Percentiles rank a stretch among this genome's conserved stretches.
These are phyloP conservation scores for Penicillium sp. DNA, from an alignment of 2,329 filamentous ascomycete species.

Conservation along the genomic window DNA sequence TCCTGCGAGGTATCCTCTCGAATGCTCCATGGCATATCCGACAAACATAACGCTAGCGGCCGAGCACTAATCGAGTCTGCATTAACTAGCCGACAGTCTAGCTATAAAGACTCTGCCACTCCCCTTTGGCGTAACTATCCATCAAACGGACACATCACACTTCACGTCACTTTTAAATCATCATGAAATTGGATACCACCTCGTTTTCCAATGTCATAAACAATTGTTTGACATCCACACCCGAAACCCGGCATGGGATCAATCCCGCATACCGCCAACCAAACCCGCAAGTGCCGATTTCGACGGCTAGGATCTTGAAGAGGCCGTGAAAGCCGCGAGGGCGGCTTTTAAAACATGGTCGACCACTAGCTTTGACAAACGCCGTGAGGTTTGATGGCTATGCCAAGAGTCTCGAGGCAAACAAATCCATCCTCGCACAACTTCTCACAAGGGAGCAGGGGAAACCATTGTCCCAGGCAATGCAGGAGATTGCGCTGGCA, in stretches of 20 bases:
- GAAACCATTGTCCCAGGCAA: not conserved
- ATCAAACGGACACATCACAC: no score
- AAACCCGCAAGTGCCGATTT: not conserved
- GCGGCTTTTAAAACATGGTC: slow-evolving; percentile 11
- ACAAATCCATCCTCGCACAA: not conserved
- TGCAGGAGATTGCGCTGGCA: slow-evolving; percentile 18
- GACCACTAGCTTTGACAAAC: not conserved
- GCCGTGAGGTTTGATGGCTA: not conserved
- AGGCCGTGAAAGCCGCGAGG: slow-evolving; percentile 4
- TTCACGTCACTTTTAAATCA: not conserved
- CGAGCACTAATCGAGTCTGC: no score
- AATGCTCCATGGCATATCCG: no score
- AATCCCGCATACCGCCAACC: slow-evolving; percentile 1
- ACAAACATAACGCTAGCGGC: no score
- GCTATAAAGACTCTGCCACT: no score
- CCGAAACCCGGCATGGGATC: slow-evolving; percentile 1
- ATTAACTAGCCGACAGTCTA: no score
- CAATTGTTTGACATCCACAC: not conserved
- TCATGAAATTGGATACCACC: not conserved
- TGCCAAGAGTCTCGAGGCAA: not conserved
- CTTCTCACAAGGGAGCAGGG: slow-evolving; percentile 7
- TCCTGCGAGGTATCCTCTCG: no score
- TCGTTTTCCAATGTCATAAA: slow-evolving; percentile 12
- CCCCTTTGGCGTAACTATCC: no score
- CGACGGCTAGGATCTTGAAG: slow-evolving; percentile 4